A percentile compares a stretch with the other conserved stretches of the same genome.
Evolutionary conservation across 192 early-diverging fungal genomes (phyloP).

Genomic region (Podila epigama): DNA sequence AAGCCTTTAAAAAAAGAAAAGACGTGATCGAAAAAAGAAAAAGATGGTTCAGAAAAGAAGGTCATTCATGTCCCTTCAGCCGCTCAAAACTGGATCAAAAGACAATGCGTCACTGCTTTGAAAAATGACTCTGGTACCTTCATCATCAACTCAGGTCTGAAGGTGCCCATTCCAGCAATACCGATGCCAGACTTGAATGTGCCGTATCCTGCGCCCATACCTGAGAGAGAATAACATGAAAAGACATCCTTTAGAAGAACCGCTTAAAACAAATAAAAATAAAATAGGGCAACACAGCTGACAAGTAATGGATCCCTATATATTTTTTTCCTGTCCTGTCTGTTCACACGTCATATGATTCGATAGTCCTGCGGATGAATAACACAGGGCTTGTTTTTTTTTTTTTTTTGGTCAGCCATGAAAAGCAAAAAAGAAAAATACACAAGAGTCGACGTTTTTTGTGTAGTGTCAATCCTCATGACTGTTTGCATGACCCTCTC

Average conservation of each 20-base stretch:
- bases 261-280: background rate
- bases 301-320: background rate
- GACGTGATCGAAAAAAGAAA: background rate
- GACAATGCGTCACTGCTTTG: too few species aligned
- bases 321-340: background rate
- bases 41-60: background rate
- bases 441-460: background rate
- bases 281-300: background rate
- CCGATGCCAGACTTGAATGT: slow-evolving; percentile 98
- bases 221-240: slow-evolving; percentile 36
- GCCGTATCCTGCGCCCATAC: slow-evolving; percentile 96
- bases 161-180: slow-evolving; percentile 93
- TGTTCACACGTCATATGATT: background rate
- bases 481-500: too few species aligned
- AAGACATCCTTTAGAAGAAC: background rate
- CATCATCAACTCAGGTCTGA: slow-evolving; percentile 92
- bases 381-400: background rate
- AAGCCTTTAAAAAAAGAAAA: slow-evolving; percentile 47
- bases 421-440: background rate
- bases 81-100: too few species aligned
- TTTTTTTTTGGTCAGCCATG: background rate
- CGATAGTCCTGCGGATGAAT: background rate
- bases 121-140: too few species aligned
- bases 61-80: background rate
- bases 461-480: background rate